Evolutionary conservation across 148 eudicot species (phyloP), one percentile per base, ranked within the genome.

Genomic region (Fagopyrum tataricum): DNA sequence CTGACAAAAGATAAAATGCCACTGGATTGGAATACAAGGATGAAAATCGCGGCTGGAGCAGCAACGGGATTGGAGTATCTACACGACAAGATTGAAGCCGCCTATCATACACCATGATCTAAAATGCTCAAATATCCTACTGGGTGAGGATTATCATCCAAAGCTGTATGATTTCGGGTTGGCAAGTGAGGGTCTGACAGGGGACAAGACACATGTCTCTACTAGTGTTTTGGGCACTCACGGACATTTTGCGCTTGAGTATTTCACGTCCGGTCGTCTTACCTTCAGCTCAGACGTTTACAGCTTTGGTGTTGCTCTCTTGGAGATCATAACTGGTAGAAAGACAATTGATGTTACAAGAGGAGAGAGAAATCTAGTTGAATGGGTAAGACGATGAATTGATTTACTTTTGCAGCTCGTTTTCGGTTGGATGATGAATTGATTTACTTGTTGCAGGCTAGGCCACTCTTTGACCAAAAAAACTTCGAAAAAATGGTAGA

Each of bases 1-100:
- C 78, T 44, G 37, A 69, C 73, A n/a, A 61, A 73, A 58, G 82
- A 78, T 42, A 77, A 77, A 73, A 80, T 75, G 75, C 73, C 70
- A 48, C 88, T 92, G 66, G 93, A 90, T 75, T 92, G 97, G 97
- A 87, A 79, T 70, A 82, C 84, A 26, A 90, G 97, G 82, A 90
- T 92, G 97, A 86, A 82, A 72, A 92, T 92, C 72, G 97, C 97
- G 26, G 93, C 97, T 37, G 97, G 97, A 55, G 96, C 97, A 73
- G 96, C 97, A n/a, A 86, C 70, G 75, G 97, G 97, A 6, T 76
- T 92, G 53, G 97, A 93, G 80, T 90, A 90, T 74, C 76, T 93
- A 68, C 98, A 93, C 49, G 93, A 88, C 71, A 82, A 90, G 79
- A n/a, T 78, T 87, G 89, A 83, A 85, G 48, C 92, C 88, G 15